phyloP scores from a whole-genome alignment of 2,329 filamentous ascomycete genomes.

The Scolecobasidium constrictum region DNA sequence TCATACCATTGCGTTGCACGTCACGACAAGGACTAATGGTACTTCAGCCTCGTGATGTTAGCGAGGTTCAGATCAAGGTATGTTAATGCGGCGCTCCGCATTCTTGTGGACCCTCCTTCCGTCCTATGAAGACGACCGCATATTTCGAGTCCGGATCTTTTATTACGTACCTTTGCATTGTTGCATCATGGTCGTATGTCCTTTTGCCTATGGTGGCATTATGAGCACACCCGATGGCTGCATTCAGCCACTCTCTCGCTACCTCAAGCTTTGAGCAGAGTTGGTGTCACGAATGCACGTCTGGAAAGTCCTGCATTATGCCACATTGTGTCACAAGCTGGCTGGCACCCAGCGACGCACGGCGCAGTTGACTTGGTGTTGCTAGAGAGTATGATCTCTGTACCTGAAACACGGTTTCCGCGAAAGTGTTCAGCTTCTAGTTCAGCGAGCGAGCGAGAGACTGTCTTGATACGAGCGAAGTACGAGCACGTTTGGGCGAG shows the following conservation, averaged over 20 bases:
- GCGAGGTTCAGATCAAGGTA: slow-evolving; percentile 99
- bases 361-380: slow-evolving; percentile 11
- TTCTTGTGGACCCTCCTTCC: slow-evolving; percentile 3
- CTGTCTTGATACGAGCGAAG: no score
- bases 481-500: no score
- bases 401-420: background rate
- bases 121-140: slow-evolving; percentile 7
- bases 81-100: slow-evolving; percentile 49
- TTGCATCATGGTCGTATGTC: background rate
- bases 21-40: slow-evolving; percentile 34
- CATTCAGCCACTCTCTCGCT: slow-evolving; percentile 1
- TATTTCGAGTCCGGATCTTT: background rate
- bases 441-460: slow-evolving; percentile 8
- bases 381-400: slow-evolving; percentile 3
- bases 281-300: slow-evolving; percentile 10
- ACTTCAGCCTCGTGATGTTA: slow-evolving; percentile 84
- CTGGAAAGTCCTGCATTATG: slow-evolving; percentile 10
- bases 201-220: no score
- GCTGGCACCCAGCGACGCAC: slow-evolving; percentile 14
- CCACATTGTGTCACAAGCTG: slow-evolving; percentile 10
- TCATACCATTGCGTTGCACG: slow-evolving; percentile 10
- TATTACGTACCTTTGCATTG: background rate
- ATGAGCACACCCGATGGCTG: background rate
- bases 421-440: slow-evolving; percentile 4
- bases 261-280: slow-evolving; percentile 2